Base-by-base conservation (phyloP, 352 stramenopile genomes). In the Phytophthora agathidicida region DNA sequence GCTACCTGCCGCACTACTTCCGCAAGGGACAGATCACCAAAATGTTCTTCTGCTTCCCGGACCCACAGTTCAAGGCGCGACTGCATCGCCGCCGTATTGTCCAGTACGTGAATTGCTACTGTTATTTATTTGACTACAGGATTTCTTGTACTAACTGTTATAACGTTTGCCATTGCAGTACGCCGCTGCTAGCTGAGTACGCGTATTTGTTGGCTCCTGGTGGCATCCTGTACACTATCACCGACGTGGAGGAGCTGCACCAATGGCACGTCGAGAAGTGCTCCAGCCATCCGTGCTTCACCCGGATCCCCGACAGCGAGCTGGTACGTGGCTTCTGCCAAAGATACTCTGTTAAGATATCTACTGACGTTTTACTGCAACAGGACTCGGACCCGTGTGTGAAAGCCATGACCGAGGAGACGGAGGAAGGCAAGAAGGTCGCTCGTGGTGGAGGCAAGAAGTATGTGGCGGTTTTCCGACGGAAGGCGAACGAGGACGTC, bases 21-120 rank as follows among this genome's bases (percentile, higher is more conserved):
- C 64, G 58, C 37, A 94, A 94, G 57, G 83, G 83, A 3, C 86
- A 94, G 58, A 77, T 99, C 13, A 72, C 86, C 14, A 99, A 99
- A 75, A 88, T 99, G 36, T 99, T 99, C 75, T 99, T 99, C 77
- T 99, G 97, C 73, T 99, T 99, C 77, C 97, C 97, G 38, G 97
- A 99, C 76, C 97, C 97, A 26, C 97, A 99, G 73, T 99, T 99
- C 70, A 99, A 99, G 76, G 81, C 88, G 52, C 98, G 98, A 67
- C 98, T 99, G 75, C 95, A 99, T 73, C 87, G 90, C 33, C 86
- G 97, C 24, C 81, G 93, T 19, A 98, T 98, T 50, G 84, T 98
- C 42, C 90, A 82, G 85, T 92, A 80, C 26, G 69, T 52, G 20
- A 39, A 10, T 46, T 38, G 16, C n/a, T 22, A 31, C 19, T 52